These are phyloP conservation scores for Pontederia paniculata DNA, from an alignment of 176 grass and related monocot species.

Conservation along the genomic window DNA sequence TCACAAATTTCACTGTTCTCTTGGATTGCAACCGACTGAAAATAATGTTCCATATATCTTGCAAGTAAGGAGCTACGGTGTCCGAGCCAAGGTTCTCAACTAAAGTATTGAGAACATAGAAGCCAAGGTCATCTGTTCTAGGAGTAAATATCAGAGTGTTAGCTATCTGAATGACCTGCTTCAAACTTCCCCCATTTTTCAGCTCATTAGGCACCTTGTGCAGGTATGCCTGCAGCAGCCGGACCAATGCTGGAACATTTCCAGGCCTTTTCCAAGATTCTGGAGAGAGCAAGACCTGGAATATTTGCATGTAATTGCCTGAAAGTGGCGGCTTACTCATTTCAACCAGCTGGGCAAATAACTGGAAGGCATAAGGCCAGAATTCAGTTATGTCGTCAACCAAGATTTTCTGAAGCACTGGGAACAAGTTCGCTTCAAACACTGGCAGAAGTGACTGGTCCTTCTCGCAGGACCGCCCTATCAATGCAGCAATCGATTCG, in stretches of 20 bases:
- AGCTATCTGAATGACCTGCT: constrained; percentile 61
- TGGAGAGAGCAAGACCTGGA: constrained; percentile 66
- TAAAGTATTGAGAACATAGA: constrained; percentile 85
- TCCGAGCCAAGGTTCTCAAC: constrained; percentile 78
- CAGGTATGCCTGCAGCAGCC: constrained; percentile 71
- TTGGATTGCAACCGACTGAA: constrained; percentile 59
- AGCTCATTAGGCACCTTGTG: constrained; percentile 93
- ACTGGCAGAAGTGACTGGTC: constrained; percentile 45
- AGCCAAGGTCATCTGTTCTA: constrained; percentile 82
- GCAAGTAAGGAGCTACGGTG: constrained; percentile 57
- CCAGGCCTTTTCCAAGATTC: constrained; percentile 75
- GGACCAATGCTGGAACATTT: constrained; percentile 79
- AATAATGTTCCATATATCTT: constrained; percentile 61
- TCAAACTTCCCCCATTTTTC: constrained; percentile 64
- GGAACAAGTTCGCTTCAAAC: constrained; percentile 77
- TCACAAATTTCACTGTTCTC: constrained; percentile 70
- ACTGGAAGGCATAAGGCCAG: constrained; percentile 93
- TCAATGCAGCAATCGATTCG: constrained; percentile 76
- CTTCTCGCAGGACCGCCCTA: constrained; percentile 51
- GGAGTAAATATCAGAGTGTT: constrained; percentile 32
- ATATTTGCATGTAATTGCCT: constrained; percentile 78
- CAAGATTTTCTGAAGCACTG: constrained; percentile 81
- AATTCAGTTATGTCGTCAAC: constrained; percentile 91
- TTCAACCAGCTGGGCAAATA: constrained; percentile 84
- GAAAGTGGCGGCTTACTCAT: constrained; percentile 70